phyloP scores from a whole-genome alignment of 768 basidiomycete species.

The Wakefieldia striispora region DNA sequence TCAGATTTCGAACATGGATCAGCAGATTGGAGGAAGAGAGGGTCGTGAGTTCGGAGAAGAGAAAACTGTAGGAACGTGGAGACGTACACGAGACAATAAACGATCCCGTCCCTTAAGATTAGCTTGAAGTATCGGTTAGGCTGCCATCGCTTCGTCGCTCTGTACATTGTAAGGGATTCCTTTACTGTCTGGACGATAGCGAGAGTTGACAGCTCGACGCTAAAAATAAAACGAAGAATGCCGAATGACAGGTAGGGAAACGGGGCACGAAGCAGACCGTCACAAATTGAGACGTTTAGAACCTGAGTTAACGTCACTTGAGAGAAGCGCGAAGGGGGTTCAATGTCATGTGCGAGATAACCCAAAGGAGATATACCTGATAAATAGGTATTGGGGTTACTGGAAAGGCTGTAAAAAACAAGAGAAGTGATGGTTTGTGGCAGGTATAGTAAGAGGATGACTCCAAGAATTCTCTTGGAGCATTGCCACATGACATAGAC shows the following conservation, averaged over 20 bases:
- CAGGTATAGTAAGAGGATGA: not conserved
- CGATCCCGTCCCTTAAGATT: too few species aligned
- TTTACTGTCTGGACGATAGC: not conserved
- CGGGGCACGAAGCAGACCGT: too few species aligned
- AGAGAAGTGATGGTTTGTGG: not conserved
- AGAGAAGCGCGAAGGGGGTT: too few species aligned
- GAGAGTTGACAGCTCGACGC: not conserved
- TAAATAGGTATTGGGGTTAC: not conserved
- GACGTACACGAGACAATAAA: too few species aligned
- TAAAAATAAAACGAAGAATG: not conserved
- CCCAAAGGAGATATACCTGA: not conserved
- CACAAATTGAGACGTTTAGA: not conserved
- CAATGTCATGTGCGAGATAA: not conserved
- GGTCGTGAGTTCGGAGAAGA: too few species aligned
- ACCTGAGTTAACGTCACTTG: not conserved
- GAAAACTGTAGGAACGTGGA: too few species aligned
- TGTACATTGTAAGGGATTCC: not conserved
- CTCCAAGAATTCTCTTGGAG: not conserved
- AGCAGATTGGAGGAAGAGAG: too few species aligned
- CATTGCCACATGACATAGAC: not conserved
- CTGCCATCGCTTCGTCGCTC: slow-evolving; percentile 4
- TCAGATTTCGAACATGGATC: too few species aligned
- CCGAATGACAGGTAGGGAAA: not conserved
- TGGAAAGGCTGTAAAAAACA: not conserved
- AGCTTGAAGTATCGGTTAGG: slow-evolving; percentile 5